These are phyloP conservation scores for Yueomyces sinensis DNA, from an alignment of 805 yeast species.

Conservation along the genomic window DNA sequence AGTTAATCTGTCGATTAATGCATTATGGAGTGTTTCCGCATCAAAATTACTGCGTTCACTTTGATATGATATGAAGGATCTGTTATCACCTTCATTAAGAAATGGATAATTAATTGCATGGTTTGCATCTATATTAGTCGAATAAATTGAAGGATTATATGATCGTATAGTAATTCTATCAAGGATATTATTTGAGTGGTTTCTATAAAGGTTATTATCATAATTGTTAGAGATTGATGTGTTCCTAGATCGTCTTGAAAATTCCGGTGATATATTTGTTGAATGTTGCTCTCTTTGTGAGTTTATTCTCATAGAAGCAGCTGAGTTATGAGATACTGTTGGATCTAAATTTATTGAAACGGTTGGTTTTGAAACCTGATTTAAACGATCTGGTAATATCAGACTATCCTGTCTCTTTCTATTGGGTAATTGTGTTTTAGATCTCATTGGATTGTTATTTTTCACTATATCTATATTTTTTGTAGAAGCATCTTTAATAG, in stretches of 20 bases:
- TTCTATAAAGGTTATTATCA: no score
- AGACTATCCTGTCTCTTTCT: neutral
- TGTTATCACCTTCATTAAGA: neutral
- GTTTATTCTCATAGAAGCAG: no score
- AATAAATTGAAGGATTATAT: neutral
- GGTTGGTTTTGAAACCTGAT: constrained; percentile 1
- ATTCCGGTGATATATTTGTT: neutral
- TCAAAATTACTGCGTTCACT: neutral
- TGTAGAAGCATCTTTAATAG: neutral
- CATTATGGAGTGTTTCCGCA: neutral
- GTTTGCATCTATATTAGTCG: neutral
- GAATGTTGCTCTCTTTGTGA: neutral
- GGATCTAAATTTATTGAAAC: constrained; percentile 1
- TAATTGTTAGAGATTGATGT: no score
- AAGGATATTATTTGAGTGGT: neutral
- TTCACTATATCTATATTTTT: no score
- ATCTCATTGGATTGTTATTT: no score
- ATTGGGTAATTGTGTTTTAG: neutral
- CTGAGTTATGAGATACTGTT: neutral
- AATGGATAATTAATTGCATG: neutral
- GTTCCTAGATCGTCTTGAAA: no score
- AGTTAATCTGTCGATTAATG: neutral
- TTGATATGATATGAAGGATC: neutral
- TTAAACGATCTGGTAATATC: neutral
- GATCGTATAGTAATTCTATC: constrained; percentile 1